Evolutionary conservation across 257 asterid species (phyloP).

Genomic region (Craterostigma plantagineum): DNA sequence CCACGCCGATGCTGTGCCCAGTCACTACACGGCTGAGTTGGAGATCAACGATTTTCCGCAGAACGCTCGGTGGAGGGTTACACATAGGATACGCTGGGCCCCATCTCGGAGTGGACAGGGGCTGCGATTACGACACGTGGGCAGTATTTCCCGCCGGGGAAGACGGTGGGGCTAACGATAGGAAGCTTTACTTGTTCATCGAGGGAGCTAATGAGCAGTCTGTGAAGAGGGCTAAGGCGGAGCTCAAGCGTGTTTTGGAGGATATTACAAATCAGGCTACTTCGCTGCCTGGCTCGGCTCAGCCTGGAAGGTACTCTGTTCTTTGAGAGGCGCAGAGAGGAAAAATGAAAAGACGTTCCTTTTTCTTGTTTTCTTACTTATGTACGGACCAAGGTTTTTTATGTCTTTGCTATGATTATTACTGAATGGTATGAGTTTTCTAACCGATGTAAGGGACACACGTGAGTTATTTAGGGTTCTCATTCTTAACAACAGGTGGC

Average conservation of each 20-base stretch:
- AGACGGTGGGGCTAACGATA: slow-evolving; percentile 45
- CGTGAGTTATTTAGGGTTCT: too few relatives aligned
- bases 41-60: slow-evolving; percentile 90
- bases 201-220: slow-evolving; percentile 90
- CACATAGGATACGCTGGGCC: slow-evolving; percentile 88
- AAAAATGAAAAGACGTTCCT: too few relatives aligned
- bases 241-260: slow-evolving; percentile 79
- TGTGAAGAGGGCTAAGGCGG: slow-evolving; percentile 79
- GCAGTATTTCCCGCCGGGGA: slow-evolving; percentile 64
- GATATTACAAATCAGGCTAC: slow-evolving; percentile 70
- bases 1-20: slow-evolving; percentile 73
- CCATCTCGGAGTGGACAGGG: slow-evolving; percentile 90
- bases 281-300: slow-evolving; percentile 83
- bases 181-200: slow-evolving; percentile 79
- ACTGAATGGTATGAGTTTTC: too few relatives aligned
- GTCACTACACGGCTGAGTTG: slow-evolving; percentile 74
- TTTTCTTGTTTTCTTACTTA: too few relatives aligned
- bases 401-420: too few relatives aligned
- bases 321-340: slow-evolving; percentile 26
- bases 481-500: too few relatives aligned
- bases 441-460: too few relatives aligned
- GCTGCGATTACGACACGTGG: slow-evolving; percentile 93
- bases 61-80: slow-evolving; percentile 94
- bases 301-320: slow-evolving; percentile 75
- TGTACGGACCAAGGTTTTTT: too few relatives aligned